Conservation (phyloP, 352 stramenopile genomes). For the Saprolegnia parasitica region DNA sequence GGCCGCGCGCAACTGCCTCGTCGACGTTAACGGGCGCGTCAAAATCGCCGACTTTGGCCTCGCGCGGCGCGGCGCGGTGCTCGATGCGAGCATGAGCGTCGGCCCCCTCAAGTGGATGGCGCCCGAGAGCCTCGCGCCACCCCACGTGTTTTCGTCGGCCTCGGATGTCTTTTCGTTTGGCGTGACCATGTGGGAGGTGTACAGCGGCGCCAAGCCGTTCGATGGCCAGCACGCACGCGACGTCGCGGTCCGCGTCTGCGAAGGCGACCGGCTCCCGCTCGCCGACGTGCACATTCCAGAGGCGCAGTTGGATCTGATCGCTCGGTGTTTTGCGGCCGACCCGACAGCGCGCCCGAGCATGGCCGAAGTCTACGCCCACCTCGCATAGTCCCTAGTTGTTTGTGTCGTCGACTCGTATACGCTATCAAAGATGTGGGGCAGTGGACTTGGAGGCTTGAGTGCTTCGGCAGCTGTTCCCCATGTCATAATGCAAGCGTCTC, state of each 20-base stretch:
- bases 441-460: conserved; percentile 20
- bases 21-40: conserved; percentile 56
- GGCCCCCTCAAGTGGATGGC: conserved; percentile 74
- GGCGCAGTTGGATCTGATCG: conserved; percentile 51
- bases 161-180: conserved; percentile 78
- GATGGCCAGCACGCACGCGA: conserved; percentile 48
- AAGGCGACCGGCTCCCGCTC: conserved; percentile 63
- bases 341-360: conserved; percentile 53
- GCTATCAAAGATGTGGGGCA: background rate
- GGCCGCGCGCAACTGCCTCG: conserved; percentile 60
- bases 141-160: conserved; percentile 61
- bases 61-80: conserved; percentile 44
- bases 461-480: background rate
- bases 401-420: background rate
- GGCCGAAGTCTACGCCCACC: conserved; percentile 51
- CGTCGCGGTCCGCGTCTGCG: conserved; percentile 50
- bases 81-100: conserved; percentile 57
- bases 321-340: conserved; percentile 54
- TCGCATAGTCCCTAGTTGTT: conserved; percentile 7
- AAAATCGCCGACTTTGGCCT: conserved; percentile 74
- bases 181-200: conserved; percentile 71
- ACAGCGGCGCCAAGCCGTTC: conserved; percentile 55
- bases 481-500: background rate
- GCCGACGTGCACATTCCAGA: conserved; percentile 35
- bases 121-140: conserved; percentile 56